Base-by-base conservation (phyloP, 2,329 filamentous ascomycete species). In the Leptodontidium sp. region DNA sequence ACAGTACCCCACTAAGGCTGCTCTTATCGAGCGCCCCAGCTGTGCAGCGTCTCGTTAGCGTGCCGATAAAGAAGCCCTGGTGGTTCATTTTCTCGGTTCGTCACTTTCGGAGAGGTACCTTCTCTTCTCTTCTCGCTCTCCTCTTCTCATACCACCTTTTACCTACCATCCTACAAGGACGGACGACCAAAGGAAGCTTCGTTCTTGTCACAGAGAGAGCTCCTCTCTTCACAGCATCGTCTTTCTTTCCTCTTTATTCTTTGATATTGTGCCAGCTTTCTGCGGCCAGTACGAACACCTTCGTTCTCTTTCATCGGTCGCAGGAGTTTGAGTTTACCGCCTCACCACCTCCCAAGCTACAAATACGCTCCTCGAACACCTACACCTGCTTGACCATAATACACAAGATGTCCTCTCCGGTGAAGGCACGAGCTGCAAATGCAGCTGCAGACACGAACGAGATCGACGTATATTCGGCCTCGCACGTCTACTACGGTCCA, bases 401-500 rank as follows among this genome's bases (percentile, higher is more conserved):
- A 50, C 8, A 15, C 61, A 68, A 17, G 24, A 76, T 76, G 75
- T 72, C 64, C 57, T 72, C 72, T 61, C 72, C 62, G 11, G 50
- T 32, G 29, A 55, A 64, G 49, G 29, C 62, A 29, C 49, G 49
- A 38, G 38, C 62, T 45, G 49, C 35, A 8, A 40, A 49, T 38
- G 2, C 40, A 40, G 15, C 50, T 55, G 50, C 38, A 14, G 15
- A 29, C 21, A 29, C 47, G 1, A 35, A 55, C 17, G 38, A 72
- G 29, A 71, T 77, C 26, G 76, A 78, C 61, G 75, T 76, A 2
- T 78, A 71, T 64, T 72, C 74, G 38, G 72, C 78, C 5, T 74
- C 78, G 11, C 71, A 76, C 52, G 70, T 78, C 7, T 79, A 79
- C 64, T 79, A 79, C 68, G 75, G 76, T 45, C 63, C 68, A 47